Evolutionary conservation across 1,284 basidiomycete species (phyloP).

Genomic region (Trichosporon coremiiforme): DNA sequence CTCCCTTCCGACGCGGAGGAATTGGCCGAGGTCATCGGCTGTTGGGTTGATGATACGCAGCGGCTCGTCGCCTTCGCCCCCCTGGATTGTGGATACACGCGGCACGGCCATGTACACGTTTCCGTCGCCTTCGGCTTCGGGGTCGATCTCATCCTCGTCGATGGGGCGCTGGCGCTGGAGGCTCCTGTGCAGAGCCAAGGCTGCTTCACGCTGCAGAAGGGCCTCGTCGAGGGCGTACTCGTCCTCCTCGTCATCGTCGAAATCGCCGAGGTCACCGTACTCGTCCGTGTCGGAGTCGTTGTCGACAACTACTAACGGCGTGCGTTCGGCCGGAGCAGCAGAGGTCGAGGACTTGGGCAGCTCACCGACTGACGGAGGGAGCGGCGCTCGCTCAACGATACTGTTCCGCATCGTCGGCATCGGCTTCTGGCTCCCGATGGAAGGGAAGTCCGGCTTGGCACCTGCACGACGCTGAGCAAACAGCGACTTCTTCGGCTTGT

Average conservation of each 20-base stretch:
- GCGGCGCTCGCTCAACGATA: conserved; percentile 38
- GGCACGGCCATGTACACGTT: conserved; percentile 48
- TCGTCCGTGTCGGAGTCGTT: conserved; percentile 39
- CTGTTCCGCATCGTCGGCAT: conserved; percentile 39
- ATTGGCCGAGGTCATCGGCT: conserved; percentile 46
- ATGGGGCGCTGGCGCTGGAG: conserved; percentile 32
- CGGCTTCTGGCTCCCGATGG: conserved; percentile 35
- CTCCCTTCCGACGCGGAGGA: conserved; percentile 50
- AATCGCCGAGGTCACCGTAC: conserved; percentile 45
- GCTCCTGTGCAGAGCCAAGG: conserved; percentile 48
- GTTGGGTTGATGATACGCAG: conserved; percentile 50
- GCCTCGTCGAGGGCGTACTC: conserved; percentile 54
- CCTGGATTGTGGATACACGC: conserved; percentile 32
- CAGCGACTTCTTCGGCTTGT: conserved; percentile 38
- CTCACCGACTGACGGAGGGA: conserved; percentile 8
- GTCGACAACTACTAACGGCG: conserved; percentile 23
- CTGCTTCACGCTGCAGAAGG: conserved; percentile 48
- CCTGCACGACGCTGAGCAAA: conserved; percentile 38
- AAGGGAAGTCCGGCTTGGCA: conserved; percentile 27
- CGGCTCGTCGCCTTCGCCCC: conserved; percentile 30
- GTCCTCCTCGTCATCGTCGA: conserved; percentile 46
- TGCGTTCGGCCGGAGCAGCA: background rate
- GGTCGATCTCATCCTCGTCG: conserved; percentile 38
- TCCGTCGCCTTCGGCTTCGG: conserved; percentile 23
- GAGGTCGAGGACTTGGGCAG: conserved; percentile 1